Base-by-base conservation (phyloP, 75 land plant genomes). In the Isoetes taiwanensis region DNA sequence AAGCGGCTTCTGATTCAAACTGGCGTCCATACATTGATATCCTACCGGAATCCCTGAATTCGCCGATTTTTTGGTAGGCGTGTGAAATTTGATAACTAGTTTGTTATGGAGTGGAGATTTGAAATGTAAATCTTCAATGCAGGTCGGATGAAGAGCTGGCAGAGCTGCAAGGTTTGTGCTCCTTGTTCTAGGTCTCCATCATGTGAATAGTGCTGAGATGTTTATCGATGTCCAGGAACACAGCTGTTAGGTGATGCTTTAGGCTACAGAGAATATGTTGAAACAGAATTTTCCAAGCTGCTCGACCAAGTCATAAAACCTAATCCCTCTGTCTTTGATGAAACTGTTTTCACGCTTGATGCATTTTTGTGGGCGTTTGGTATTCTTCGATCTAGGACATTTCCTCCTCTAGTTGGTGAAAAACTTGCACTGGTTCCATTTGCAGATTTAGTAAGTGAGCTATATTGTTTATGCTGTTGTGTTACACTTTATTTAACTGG, bases 281-380 rank as follows among this genome's bases (percentile, higher is more conserved):
- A 79, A 58, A 72, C 52, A 68, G 98, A 91, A 58, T 91, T 78
- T 61, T 4, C 42, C 35, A 74, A 75, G 43, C 68, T 81, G 0
- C 67, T 70, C 63, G 78, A 74, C 42, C 76, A 78, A 48, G 52
- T 88, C 3, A 50, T 91, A 38, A 31, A 56, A n/a, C 83, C 85
- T 0, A 66, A 86, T 70, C 68, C 68, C 17, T 20, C 61, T 50
- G 70, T 91, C n/a, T 91, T 91, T 57, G 73, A 81, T 37, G 63
- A 29, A 30, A 52, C 41, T 16, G 52, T 71, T 43, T 67, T 79
- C 64, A 81, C 83, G 16, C 41, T 66, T 19, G 79, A 78, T 24
- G 83, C 83, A 20, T 87, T 91, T 68, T 57, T 78, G 0, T 87
- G 98, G 98, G 98, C 96, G 25, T 91, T 91, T 58, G 95, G 85